Evolutionary conservation across 352 stramenopile genomes (phyloP), one percentile per base, ranked within the genome.

Genomic region (Pythium rhizo-oryzae): DNA sequence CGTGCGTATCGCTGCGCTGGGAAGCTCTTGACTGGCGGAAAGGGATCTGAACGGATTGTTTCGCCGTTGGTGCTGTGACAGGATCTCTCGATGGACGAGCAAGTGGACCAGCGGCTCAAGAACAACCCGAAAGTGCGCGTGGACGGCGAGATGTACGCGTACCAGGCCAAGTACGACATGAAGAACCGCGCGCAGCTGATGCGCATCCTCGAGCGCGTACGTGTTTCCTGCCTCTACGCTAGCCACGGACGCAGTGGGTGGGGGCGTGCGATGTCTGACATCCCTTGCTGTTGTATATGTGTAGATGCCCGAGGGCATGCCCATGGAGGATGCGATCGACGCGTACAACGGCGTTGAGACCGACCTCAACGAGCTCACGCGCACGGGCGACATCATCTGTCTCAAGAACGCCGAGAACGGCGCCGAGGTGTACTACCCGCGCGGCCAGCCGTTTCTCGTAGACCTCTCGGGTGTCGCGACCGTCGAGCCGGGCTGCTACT

Each of bases 131-230:
- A 96, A 79, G 82, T 96, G 57, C 84, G 84, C 52, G 64, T 92
- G 1, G 74, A 90, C 62, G 83, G 81, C 64, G 77, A 92, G 23
- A 79, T 83, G 64, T 96, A 93, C 71, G 87, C 87, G 7, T 96
- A 96, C 68, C 85, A 91, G 79, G 87, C 87, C 44, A 96, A 96
- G 79, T 96, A 93, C 69, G 82, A 95, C 75, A 93, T 95, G 58
- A 95, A 95, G 70, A 92, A 93, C 65, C 76, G 74, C 25, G 76
- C 84, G 46, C 85, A 96, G 64, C 67, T 96, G 39, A 67, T 92
- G 23, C 89, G 90, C 49, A 88, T 92, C 44, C 76, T 96, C 35
- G 85, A 96, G 25, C 77, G 86, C 28, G 85, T 94, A 64, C n/a
- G 72, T 67, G 2, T 13, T 18, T 53, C 8, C 37, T 25, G 50